A percentile compares a stretch with the other conserved stretches of the same genome.
These are phyloP conservation scores for Alternaria ventricosa DNA, from an alignment of 2,329 filamentous ascomycete species.

Conservation along the genomic window DNA sequence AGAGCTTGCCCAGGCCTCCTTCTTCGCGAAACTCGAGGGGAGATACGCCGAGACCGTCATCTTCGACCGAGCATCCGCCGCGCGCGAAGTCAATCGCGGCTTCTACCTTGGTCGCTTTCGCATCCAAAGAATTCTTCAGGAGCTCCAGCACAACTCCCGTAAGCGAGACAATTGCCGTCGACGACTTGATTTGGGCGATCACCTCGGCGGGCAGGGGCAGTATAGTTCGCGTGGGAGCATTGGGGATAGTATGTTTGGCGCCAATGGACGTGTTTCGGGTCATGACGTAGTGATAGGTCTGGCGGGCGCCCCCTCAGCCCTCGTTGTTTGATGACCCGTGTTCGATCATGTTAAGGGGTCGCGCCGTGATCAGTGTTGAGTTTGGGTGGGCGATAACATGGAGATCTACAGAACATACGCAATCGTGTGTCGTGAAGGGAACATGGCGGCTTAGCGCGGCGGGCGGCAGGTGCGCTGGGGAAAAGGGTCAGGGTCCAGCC, in stretches of 20 bases:
- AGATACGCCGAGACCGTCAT: slow-evolving; percentile 81
- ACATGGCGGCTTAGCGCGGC: slow-evolving; percentile 3
- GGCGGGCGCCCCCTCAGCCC: slow-evolving; percentile 7
- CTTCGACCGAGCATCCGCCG: slow-evolving; percentile 80
- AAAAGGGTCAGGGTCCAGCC: slow-evolving; percentile 29
- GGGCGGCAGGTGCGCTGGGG: slow-evolving; percentile 12
- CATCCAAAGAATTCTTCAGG: slow-evolving; percentile 85
- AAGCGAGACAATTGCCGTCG: slow-evolving; percentile 77
- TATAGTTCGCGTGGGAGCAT: slow-evolving; percentile 55
- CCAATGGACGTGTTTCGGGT: slow-evolving; percentile 1
- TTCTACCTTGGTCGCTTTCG: slow-evolving; percentile 70
- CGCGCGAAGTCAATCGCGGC: slow-evolving; percentile 76
- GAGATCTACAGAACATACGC: slow-evolving; percentile 11
- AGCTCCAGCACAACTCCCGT: slow-evolving; percentile 74
- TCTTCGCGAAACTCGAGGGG: slow-evolving; percentile 72
- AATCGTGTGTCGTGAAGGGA: slow-evolving; percentile 8
- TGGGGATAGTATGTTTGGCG: neutral
- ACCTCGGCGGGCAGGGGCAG: slow-evolving; percentile 73
- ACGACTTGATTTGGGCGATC: slow-evolving; percentile 82
- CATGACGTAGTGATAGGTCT: slow-evolving; percentile 19
- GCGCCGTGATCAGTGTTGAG: slow-evolving; percentile 1
- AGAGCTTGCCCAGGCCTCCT: slow-evolving; percentile 74
- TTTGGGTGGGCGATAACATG: slow-evolving; percentile 6
- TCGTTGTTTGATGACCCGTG: slow-evolving; percentile 3
- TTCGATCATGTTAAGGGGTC: slow-evolving; percentile 12